Conservation (phyloP, 179 eudicot species). For the Nepenthes alata region DNA sequence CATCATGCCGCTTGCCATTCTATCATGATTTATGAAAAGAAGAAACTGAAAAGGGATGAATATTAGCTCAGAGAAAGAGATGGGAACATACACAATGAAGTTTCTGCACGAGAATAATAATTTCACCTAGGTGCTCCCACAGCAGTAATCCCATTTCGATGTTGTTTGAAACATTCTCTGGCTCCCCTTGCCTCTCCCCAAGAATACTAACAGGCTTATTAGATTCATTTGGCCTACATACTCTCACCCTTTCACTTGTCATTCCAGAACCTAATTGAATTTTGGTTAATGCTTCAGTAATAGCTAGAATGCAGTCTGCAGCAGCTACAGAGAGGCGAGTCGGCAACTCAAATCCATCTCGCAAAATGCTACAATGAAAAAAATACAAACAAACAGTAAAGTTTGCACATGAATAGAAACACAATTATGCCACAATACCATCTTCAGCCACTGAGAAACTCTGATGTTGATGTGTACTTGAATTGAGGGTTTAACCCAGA, state of each 20-base stretch:
- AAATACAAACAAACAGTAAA: background rate
- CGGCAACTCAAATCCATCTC: constrained; percentile 74
- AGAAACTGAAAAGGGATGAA: background rate
- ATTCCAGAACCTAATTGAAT: constrained; percentile 19
- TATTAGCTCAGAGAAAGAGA: constrained; percentile 4
- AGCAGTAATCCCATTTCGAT: constrained; percentile 40
- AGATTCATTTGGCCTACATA: constrained; percentile 12
- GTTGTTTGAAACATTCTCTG: constrained; percentile 19
- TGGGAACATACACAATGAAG: constrained; percentile 42
- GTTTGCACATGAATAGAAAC: too few species aligned
- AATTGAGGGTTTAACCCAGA: too few species aligned
- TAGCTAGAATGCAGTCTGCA: constrained; percentile 60
- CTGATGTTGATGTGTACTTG: too few species aligned
- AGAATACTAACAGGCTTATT: constrained; percentile 15
- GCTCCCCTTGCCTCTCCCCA: constrained; percentile 22
- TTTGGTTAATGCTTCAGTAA: constrained; percentile 41
- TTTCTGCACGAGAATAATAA: constrained; percentile 51
- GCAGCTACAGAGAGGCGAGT: constrained; percentile 76
- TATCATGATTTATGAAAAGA: background rate
- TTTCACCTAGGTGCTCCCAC: constrained; percentile 57
- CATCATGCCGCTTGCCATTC: background rate
- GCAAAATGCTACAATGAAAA: constrained; percentile 37
- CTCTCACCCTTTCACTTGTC: constrained; percentile 20
- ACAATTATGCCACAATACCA: too few species aligned
- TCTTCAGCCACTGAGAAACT: too few species aligned